Evolutionary conservation across 2,329 filamentous ascomycete genomes (phyloP), one percentile per base, ranked within the genome.

Genomic region (Coleophoma crateriformis): DNA sequence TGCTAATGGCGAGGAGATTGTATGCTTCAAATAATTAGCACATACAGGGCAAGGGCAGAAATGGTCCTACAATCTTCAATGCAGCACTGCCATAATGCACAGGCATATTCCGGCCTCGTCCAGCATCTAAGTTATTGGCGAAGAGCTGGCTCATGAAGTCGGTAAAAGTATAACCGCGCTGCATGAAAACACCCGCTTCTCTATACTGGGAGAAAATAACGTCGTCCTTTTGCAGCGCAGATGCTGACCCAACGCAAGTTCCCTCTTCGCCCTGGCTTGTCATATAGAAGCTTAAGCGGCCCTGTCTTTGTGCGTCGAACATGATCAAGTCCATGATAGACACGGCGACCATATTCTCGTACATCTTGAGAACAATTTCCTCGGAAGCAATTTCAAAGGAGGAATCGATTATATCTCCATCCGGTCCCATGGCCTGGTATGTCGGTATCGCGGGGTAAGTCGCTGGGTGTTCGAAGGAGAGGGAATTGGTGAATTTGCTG

Each of bases 81-180:
- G 88, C 84, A 50, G 77, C 81, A 67, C 87, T 90, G 43, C 91
- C 91, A 63, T 97, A 99, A 69, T 99, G 94, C 13, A 97, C 88
- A 1, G 94, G 94, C 94, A 99, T 99, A 62, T 96, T 97, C 54
- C 92, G 82, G 1, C 91, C 94, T 52, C 77, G 79, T 1, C 92
- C 91, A 1, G 76, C 68, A 60, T 99, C 94, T 55, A 89, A 81
- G 48, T 74, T 79, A 64, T 96, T 97, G 17, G 91, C 84, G 70
- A 97, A 96, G 8, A 99, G 72, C 67, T 99, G 94, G 60, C 82
- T 87, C 94, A 99, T 97, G 64, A 97, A 97, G 52, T 97, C 84
- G 44, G 84, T 82, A 42, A 95, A 76, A 0, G 82, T 88, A 66
- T 92, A 96, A 3, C 94, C 94, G 35, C 94, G 82, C 67, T 96